Conservation (phyloP, 1,284 basidiomycete species). For the Boletus semigastroideus region DNA sequence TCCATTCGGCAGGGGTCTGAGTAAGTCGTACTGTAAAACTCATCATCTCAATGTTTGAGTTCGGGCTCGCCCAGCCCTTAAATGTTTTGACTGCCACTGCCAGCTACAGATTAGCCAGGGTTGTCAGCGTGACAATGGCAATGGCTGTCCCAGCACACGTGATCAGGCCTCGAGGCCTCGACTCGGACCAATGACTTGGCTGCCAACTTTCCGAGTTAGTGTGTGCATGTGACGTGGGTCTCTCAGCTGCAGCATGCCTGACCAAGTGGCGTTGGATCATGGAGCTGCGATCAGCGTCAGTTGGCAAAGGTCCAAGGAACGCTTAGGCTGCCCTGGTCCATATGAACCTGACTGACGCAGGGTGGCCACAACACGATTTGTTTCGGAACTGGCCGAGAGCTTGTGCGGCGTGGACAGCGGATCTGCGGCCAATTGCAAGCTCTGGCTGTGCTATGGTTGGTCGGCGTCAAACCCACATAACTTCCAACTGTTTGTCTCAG, state of each 20-base stretch:
- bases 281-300: too few relatives aligned
- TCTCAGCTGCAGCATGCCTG: too few relatives aligned
- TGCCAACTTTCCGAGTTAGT: background rate
- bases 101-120: too few relatives aligned
- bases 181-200: background rate
- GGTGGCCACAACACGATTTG: background rate
- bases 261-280: too few relatives aligned
- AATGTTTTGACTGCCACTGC: too few relatives aligned
- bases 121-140: too few relatives aligned
- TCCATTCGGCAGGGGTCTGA: background rate
- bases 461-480: conserved; percentile 12
- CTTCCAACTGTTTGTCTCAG: background rate
- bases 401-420: conserved; percentile 16
- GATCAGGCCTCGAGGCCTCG: too few relatives aligned
- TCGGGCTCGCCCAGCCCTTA: background rate
- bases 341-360: conserved; percentile 5
- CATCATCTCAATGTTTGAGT: too few relatives aligned
- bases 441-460: conserved; percentile 16
- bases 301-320: background rate
- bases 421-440: conserved; percentile 20
- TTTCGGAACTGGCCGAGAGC: conserved; percentile 18
- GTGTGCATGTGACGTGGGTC: background rate
- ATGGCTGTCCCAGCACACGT: too few relatives aligned
- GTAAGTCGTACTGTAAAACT: too few relatives aligned
- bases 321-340: conserved; percentile 5